Conservation (phyloP, 176 grass and related monocot genomes). For the Oryza nivara region DNA sequence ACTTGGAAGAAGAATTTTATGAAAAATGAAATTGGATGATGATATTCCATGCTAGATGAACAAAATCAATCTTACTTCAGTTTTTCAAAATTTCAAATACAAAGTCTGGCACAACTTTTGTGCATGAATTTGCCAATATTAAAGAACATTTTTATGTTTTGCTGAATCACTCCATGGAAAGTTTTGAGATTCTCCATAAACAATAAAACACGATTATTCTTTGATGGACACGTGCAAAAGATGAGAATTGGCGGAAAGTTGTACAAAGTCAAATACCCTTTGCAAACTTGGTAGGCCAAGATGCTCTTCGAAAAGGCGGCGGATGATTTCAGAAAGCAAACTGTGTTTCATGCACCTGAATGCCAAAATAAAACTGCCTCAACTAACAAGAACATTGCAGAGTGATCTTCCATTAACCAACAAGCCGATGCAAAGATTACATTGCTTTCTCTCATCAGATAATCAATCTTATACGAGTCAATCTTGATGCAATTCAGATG, state of each 20-base stretch:
- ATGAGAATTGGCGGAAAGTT: conserved; percentile 27
- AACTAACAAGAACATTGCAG: background rate
- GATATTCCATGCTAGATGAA: background rate
- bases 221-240: conserved; percentile 37
- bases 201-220: background rate
- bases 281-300: conserved; percentile 28
- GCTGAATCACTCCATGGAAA: conserved; percentile 32
- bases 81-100: background rate
- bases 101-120: background rate
- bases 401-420: background rate
- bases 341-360: background rate
- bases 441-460: background rate
- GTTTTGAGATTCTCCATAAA: conserved; percentile 31
- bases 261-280: conserved; percentile 31
- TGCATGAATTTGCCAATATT: too few relatives aligned
- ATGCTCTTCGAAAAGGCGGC: conserved; percentile 45
- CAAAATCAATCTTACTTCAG: background rate
- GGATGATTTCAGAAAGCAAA: conserved; percentile 23
- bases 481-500: background rate
- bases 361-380: background rate
- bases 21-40: background rate
- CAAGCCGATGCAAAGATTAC: background rate
- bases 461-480: background rate
- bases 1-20: conserved; percentile 15
- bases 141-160: background rate